These are phyloP conservation scores for Aspergillus sp. DNA, from an alignment of 2,329 filamentous ascomycete species.

Conservation along the genomic window DNA sequence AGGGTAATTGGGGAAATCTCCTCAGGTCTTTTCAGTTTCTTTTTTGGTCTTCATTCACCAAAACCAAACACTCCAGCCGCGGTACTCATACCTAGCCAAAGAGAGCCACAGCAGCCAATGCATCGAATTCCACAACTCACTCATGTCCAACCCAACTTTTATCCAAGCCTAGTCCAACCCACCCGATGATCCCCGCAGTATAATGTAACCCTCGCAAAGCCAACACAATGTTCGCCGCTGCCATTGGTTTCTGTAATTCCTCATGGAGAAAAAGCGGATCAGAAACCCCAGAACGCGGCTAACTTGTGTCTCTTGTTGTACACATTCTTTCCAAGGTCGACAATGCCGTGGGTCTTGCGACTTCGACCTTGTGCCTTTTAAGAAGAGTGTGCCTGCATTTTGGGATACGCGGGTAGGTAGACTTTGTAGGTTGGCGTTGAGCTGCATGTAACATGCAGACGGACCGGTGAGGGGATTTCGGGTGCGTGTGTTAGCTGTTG, in stretches of 20 bases:
- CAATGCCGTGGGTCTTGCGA: slow-evolving; percentile 24
- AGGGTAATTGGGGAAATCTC: slow-evolving; percentile 24
- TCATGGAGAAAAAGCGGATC: slow-evolving; percentile 41
- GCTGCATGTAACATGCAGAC: neutral
- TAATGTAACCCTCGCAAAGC: neutral
- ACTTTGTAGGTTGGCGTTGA: neutral
- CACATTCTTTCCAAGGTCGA: slow-evolving; percentile 29
- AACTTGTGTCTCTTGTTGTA: slow-evolving; percentile 18
- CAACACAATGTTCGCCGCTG: slow-evolving; percentile 37
- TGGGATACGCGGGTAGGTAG: slow-evolving; percentile 7
- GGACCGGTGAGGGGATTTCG: slow-evolving; percentile 13
- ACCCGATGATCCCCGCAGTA: slow-evolving; percentile 8
- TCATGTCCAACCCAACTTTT: slow-evolving; percentile 8
- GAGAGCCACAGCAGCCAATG: slow-evolving; percentile 3
- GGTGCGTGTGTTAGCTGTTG: neutral
- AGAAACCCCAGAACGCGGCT: slow-evolving; percentile 42
- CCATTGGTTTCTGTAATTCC: slow-evolving; percentile 44
- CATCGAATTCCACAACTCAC: slow-evolving; percentile 17
- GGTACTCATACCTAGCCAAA: slow-evolving; percentile 25
- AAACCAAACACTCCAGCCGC: slow-evolving; percentile 26
- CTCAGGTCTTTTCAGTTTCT: slow-evolving; percentile 50
- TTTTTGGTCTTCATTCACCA: slow-evolving; percentile 40
- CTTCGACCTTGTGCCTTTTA: slow-evolving; percentile 26
- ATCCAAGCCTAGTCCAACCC: neutral
- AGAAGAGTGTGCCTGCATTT: slow-evolving; percentile 25